A percentile compares a stretch with the other conserved stretches of the same genome.
phyloP scores from a whole-genome alignment of 2,329 filamentous ascomycete genomes.

The Xylariales sp. region DNA sequence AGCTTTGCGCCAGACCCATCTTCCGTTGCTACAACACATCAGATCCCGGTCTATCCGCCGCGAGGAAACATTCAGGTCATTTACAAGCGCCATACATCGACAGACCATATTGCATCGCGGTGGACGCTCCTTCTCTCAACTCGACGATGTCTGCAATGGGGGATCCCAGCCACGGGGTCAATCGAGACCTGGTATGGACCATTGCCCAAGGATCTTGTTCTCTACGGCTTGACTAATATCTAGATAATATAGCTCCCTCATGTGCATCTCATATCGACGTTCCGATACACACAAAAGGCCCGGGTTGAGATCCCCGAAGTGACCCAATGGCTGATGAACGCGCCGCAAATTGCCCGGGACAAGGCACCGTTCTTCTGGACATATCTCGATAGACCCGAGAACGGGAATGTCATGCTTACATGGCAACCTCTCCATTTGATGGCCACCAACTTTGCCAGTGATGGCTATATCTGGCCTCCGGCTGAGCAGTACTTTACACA shows the following conservation, averaged over 20 bases:
- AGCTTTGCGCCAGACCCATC: constrained; percentile 1
- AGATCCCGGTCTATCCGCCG: background rate
- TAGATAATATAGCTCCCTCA: constrained; percentile 63
- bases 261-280: constrained; percentile 82
- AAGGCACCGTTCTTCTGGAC: constrained; percentile 88
- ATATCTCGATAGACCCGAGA: constrained; percentile 75
- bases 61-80: background rate
- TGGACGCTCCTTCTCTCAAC: constrained; percentile 6
- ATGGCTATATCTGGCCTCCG: constrained; percentile 89
- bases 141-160: constrained; percentile 28
- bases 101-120: background rate
- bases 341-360: constrained; percentile 80
- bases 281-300: constrained; percentile 70
- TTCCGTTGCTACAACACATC: background rate
- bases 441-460: constrained; percentile 73
- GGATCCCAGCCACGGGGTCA: constrained; percentile 44
- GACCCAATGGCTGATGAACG: constrained; percentile 76
- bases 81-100: background rate
- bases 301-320: constrained; percentile 71
- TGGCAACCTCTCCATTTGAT: constrained; percentile 79
- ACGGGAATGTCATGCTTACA: constrained; percentile 77
- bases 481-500: constrained; percentile 73
- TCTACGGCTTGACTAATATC: constrained; percentile 10
- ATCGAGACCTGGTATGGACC: constrained; percentile 33
- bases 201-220: background rate